Evolutionary conservation across 768 basidiomycete species (phyloP).

Genomic region (Termitomyces sp.): DNA sequence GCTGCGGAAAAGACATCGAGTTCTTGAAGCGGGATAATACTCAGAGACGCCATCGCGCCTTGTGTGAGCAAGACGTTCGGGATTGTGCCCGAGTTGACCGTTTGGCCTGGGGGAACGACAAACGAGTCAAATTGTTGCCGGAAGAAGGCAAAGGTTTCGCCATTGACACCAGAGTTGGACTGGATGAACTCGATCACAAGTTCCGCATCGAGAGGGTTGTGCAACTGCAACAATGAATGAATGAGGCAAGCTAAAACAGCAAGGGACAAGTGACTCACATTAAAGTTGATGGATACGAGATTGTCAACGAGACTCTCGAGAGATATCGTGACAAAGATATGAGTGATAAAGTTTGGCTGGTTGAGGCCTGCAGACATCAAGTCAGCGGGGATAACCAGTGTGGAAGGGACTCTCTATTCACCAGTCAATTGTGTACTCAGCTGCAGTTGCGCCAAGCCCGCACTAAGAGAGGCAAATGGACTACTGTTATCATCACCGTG

Average conservation of each 20-base stretch:
- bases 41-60: conserved; percentile 51
- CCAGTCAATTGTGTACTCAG: conserved; percentile 46
- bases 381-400: neutral
- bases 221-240: conserved; percentile 25
- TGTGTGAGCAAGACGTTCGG: conserved; percentile 52
- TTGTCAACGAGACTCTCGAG: conserved; percentile 43
- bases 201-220: conserved; percentile 54
- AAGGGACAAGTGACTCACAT: conserved; percentile 31
- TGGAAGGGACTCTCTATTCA: conserved; percentile 12
- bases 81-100: conserved; percentile 57
- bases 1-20: conserved; percentile 49
- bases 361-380: conserved; percentile 33
- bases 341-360: conserved; percentile 50
- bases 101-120: conserved; percentile 49
- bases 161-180: conserved; percentile 46
- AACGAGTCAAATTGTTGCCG: conserved; percentile 48
- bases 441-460: conserved; percentile 48
- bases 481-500: conserved; percentile 55
- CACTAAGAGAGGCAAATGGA: conserved; percentile 54
- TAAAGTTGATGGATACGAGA: conserved; percentile 49
- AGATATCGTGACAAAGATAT: conserved; percentile 49
- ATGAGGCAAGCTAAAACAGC: neutral
- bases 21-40: conserved; percentile 46
- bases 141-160: conserved; percentile 53
- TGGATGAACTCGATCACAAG: conserved; percentile 55